Base-by-base conservation (phyloP, 2,329 filamentous ascomycete genomes). In the Clonostachys chloroleuca region DNA sequence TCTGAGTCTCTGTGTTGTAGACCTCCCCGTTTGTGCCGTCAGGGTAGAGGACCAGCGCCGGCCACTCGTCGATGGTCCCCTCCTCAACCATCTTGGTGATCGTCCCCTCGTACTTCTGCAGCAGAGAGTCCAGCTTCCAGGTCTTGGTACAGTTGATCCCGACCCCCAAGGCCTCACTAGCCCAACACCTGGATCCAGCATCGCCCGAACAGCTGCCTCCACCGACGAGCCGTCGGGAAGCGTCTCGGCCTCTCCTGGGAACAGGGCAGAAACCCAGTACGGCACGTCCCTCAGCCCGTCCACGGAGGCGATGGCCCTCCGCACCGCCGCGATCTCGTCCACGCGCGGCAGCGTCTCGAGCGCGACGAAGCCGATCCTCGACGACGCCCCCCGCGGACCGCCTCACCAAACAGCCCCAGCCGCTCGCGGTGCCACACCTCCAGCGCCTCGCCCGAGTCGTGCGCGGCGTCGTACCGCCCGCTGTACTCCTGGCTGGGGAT, bases 131-230 rank as follows among this genome's bases (percentile, higher is more conserved):
- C 33, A 89, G 68, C 59, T 86, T 83, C 44, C 75, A 70, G 34
- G 87, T 74, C 60, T 84, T 86, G 36, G 77, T 87, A 61, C 84
- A 87, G 62, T 87, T 87, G 56, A 87, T 75, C 2, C 84, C 84
- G 20, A 88, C 72, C 0, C 83, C 77, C 78, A 83, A 0, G 83
- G 83, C 24, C 24, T 30, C 24, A 10, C 24, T 9, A 4, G 9
- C 24, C 24, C 24, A 5, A 62, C 51, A 5, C 51, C 54, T 1
- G 43, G 13, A 1, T 57, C 56, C 4, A 76, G 57, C 68, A 74
- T 70, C 6, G 64, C 61, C 12, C 56, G 51, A 14, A 70, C 57
- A 6, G 64, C 60, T 6, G 58, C 52, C 18, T 63, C 60, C 3
- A 65, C 64, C 4, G 58, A 60, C 51, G 66, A 77, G 3, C 81